Base-by-base conservation (phyloP, 2,329 filamentous ascomycete genomes). In the Xylaria hypoxylon region DNA sequence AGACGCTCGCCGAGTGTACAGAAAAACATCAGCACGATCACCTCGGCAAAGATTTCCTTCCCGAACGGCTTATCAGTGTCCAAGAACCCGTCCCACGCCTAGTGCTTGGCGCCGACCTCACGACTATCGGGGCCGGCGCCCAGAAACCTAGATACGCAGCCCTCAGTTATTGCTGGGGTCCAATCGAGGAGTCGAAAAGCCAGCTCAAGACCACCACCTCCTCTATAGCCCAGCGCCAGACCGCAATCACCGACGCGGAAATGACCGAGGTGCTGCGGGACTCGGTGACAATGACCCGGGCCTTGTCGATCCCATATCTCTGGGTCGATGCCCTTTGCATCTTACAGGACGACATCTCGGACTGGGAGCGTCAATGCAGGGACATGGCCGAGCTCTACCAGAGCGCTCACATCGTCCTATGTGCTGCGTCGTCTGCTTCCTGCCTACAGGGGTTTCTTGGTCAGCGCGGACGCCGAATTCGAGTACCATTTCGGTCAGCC, bases 291-390 rank as follows among this genome's bases (percentile, higher is more conserved):
- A 31, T 52, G 11, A 22, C 48, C 17, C 48, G 48, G 48, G 48
- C 48, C 17, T 35, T 52, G 28, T 52, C 48, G 8, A 52, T 52
- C 28, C 48, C 48, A 44, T 62, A 62, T 51, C 60, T 62, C 52
- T 62, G 60, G 60, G 26, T 62, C 5, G 60, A 62, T 17, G 60
- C 60, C 24, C 5, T 62, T 26, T 64, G 61, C 40, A 59, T 64
- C 22, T 15, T 64, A 5, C 61, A 64, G n/a, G 61, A 59, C 40
- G 48, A 59, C 28, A 24, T 33, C 24, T 50, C 52, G 22, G 61
- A 64, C 55, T 59, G 58, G 61, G 55, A 56, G 17, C 40, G 48
- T 5, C 48, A 59, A 24, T 59, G 58, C 17, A 33, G 35, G 13
- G 22, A 44, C 15, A 59, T 64, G 62, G 48, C 48, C 2, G 19